Base-by-base conservation (phyloP, 2,329 filamentous ascomycete genomes). In the Alternaria solani region DNA sequence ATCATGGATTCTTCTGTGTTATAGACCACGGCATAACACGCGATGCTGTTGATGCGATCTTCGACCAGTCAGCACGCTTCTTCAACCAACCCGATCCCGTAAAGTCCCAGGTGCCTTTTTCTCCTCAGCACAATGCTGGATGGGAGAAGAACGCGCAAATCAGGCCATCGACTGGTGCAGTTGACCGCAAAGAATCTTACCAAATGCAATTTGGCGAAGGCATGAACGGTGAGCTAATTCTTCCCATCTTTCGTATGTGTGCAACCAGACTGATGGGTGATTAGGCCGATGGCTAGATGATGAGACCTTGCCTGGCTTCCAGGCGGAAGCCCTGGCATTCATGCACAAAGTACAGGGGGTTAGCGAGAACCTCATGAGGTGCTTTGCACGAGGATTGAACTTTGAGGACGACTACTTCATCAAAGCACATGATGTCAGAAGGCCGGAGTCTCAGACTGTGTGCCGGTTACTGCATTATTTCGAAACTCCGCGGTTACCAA, bases 101-200 rank as follows among this genome's bases (percentile, higher is more conserved):
- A 55, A 89, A 89, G 69, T 80, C 81, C 16, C 81, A 77, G 6
- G 84, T 87, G 1, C 84, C 86, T 0, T 88, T 59, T 18, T 59
- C 80, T 43, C 77, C 77, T 6, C 80, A 70, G 47, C 57, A 82
- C 59, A 89, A 89, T 64, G 83, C 84, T 2, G 87, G 87, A 7
- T 89, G 87, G 86, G 87, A 89, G 77, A 85, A 85, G 72, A 83
- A 81, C 62, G 56, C 56, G 8, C 56, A 59, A 18, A 55, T 59
- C 34, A 38, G 56, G 28, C 56, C 56, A 1, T 87, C 84, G 3
- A 89, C 87, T 0, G 87, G 87, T 11, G 78, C 80, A 1, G 80
- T 84, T 1, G 87, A 89, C 72, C 82, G 81, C 51, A 89, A 89
- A 67, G 87, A 89, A 73, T 86, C 83, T 11, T 87, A 88, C 69